These are phyloP conservation scores for Gynochthodes officinalis DNA, from an alignment of 257 asterid genomes.

Conservation along the genomic window DNA sequence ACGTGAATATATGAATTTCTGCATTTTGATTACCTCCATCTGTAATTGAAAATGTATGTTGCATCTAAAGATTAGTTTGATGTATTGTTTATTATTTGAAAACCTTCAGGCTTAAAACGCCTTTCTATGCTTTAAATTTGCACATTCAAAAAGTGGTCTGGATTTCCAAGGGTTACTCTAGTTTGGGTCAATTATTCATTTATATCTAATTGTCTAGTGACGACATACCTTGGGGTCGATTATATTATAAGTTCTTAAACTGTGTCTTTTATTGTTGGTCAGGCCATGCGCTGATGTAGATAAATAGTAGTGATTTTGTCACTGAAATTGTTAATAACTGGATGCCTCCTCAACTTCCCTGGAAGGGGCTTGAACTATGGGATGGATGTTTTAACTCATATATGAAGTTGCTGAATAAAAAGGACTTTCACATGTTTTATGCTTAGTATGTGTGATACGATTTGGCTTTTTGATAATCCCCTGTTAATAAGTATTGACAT, in stretches of 20 bases:
- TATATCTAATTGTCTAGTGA: background rate
- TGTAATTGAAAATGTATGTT: background rate
- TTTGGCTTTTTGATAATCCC: slow-evolving; percentile 18
- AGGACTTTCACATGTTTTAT: slow-evolving; percentile 1
- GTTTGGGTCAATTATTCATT: background rate
- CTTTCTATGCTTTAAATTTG: background rate
- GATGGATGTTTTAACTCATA: background rate
- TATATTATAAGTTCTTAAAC: background rate
- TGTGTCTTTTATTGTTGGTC: background rate
- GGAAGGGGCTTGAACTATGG: background rate
- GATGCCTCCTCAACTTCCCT: background rate
- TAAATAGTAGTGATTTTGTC: background rate
- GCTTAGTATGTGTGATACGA: background rate
- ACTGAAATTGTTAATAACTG: background rate
- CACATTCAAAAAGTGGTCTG: background rate
- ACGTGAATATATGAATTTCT: background rate
- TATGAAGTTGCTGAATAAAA: background rate
- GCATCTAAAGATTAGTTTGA: background rate
- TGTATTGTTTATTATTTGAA: background rate
- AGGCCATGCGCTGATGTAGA: background rate
- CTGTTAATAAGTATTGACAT: slow-evolving; percentile 41
- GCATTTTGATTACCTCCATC: background rate
- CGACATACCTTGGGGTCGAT: background rate
- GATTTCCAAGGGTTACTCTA: background rate
- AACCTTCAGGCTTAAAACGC: background rate